A percentile compares a stretch with the other conserved stretches of the same genome.
These are phyloP conservation scores for Phytopythium kandeliae DNA, from an alignment of 352 stramenopile genomes.

Conservation along the genomic window DNA sequence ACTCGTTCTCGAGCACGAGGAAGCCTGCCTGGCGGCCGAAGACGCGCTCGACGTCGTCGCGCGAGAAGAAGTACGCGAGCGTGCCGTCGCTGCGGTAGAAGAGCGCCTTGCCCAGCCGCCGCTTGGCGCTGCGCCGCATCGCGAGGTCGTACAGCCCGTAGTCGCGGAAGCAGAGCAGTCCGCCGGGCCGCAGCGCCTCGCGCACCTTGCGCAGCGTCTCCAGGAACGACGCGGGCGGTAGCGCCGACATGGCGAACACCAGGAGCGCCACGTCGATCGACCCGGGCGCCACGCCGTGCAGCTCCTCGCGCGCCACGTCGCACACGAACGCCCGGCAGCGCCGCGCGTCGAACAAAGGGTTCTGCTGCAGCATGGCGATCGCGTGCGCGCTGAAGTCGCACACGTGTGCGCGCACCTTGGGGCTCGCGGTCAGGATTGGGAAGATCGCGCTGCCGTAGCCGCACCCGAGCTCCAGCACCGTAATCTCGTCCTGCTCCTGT, in stretches of 20 bases:
- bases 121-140: constrained; percentile 79
- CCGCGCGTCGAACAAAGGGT: constrained; percentile 32
- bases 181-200: constrained; percentile 43
- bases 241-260: constrained; percentile 80
- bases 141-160: constrained; percentile 86
- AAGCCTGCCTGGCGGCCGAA: constrained; percentile 45
- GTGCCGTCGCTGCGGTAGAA: constrained; percentile 78
- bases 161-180: constrained; percentile 81
- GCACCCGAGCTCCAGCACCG: constrained; percentile 78
- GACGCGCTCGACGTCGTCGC: constrained; percentile 36
- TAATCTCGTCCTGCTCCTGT: constrained; percentile 25
- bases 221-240: constrained; percentile 51
- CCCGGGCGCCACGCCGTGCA: constrained; percentile 28
- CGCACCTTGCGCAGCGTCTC: constrained; percentile 54
- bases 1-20: constrained; percentile 53
- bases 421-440: constrained; percentile 63
- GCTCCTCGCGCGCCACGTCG: constrained; percentile 53
- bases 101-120: constrained; percentile 35
- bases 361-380: constrained; percentile 59
- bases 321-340: constrained; percentile 72
- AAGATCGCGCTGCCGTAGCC: constrained; percentile 86
- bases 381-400: constrained; percentile 82
- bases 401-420: constrained; percentile 62
- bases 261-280: constrained; percentile 76
- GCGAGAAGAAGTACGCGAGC: constrained; percentile 76